Conservation (phyloP, 1,139 yeast species). For the Ashbya aceris region DNA sequence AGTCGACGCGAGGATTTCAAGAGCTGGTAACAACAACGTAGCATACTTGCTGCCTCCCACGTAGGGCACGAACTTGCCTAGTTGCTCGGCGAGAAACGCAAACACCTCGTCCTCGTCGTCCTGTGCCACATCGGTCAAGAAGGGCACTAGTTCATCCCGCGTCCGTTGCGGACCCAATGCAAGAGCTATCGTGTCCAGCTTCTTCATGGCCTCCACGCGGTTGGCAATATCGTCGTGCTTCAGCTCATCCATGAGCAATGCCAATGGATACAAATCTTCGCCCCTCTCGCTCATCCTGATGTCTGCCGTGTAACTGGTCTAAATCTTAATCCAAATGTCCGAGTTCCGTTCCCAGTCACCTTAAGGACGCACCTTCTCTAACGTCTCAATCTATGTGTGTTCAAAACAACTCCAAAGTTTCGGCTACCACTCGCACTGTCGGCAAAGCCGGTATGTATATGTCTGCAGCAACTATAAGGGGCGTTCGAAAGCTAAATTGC, state of each 20-base stretch:
- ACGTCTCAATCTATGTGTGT: too few species aligned
- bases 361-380: too few species aligned
- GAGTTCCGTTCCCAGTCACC: too few species aligned
- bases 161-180: slow-evolving; percentile 95
- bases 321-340: too few species aligned
- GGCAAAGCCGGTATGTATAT: too few species aligned
- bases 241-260: slow-evolving; percentile 91
- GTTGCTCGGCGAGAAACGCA: slow-evolving; percentile 83
- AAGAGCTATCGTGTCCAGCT: slow-evolving; percentile 86
- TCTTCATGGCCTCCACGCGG: slow-evolving; percentile 90
- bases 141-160: slow-evolving; percentile 79
- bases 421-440: too few species aligned
- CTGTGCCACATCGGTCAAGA: slow-evolving; percentile 82
- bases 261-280: slow-evolving; percentile 80
- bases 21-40: slow-evolving; percentile 69
- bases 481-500: too few species aligned
- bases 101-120: slow-evolving; percentile 98
- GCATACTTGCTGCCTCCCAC: slow-evolving; percentile 83
- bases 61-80: slow-evolving; percentile 77
- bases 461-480: too few species aligned
- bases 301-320: too few species aligned
- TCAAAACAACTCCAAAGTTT: too few species aligned
- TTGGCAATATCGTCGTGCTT: slow-evolving; percentile 91
- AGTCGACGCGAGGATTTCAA: slow-evolving; percentile 80
- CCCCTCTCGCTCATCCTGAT: slow-evolving; percentile 6